These are phyloP conservation scores for Ophiostoma novo-ulmi DNA, from an alignment of 2,329 filamentous ascomycete genomes.

Conservation along the genomic window DNA sequence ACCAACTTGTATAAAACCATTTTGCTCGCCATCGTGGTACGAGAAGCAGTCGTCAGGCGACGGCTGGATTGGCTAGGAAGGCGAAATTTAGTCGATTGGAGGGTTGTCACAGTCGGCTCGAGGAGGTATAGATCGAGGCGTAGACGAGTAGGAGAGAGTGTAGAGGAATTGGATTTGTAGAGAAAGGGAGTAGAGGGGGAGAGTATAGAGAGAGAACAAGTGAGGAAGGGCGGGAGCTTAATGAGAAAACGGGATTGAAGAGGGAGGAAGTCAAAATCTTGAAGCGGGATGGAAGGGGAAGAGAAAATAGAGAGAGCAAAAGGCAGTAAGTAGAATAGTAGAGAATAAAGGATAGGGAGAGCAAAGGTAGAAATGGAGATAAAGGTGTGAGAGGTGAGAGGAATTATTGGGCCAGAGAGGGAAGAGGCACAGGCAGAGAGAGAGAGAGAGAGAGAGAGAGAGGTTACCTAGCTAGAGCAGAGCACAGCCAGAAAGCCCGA, in stretches of 20 bases:
- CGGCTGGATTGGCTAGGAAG: constrained; percentile 19
- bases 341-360: neutral
- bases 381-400: constrained; percentile 14
- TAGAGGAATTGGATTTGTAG: neutral
- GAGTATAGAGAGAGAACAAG: neutral
- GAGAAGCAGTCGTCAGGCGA: constrained; percentile 22
- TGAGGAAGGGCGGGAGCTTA: neutral
- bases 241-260: neutral
- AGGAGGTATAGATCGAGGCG: constrained; percentile 1
- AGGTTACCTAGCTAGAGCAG: constrained; percentile 1
- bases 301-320: neutral
- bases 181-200: neutral
- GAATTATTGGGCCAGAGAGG: neutral
- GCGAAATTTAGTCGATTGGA: constrained; percentile 5
- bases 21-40: constrained; percentile 70
- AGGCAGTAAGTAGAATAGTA: neutral
- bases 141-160: neutral
- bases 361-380: neutral
- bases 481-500: constrained; percentile 17
- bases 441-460: neutral
- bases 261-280: neutral
- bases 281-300: neutral
- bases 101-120: neutral
- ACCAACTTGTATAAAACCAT: constrained; percentile 96
- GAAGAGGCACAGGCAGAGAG: neutral